Percentiles rank a stretch among this genome's conserved stretches.
Evolutionary conservation across 2,329 filamentous ascomycete species (phyloP).

Genomic region (Metarhizium album): DNA sequence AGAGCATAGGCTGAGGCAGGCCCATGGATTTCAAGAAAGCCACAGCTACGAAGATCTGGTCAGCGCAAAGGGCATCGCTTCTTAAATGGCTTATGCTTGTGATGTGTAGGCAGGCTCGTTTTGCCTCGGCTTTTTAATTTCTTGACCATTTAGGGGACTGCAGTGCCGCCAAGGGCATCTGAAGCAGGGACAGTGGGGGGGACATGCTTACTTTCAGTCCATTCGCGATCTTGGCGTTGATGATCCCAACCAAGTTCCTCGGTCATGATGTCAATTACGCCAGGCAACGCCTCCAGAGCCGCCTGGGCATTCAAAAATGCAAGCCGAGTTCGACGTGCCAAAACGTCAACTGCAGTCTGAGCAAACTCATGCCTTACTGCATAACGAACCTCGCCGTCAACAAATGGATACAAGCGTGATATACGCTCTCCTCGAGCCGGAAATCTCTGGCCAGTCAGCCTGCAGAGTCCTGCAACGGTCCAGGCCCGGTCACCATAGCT

Average conservation of each 20-base stretch:
- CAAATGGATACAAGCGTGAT: conserved; percentile 72
- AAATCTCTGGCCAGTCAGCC: conserved; percentile 67
- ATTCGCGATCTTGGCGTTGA: conserved; percentile 65
- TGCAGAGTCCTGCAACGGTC: conserved; percentile 74
- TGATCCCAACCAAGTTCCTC: conserved; percentile 72
- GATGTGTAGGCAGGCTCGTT: background rate
- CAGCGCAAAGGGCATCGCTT: background rate
- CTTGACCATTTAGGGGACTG: background rate
- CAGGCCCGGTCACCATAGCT: conserved; percentile 90
- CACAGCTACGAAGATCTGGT: conserved; percentile 32
- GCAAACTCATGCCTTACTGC: conserved; percentile 82
- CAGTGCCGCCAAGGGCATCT: background rate
- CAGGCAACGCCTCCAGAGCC: conserved; percentile 73
- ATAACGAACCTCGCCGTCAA: conserved; percentile 86
- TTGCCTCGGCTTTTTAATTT: background rate
- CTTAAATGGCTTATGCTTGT: background rate
- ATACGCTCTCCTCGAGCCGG: conserved; percentile 75
- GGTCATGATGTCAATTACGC: conserved; percentile 80
- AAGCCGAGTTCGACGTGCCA: conserved; percentile 73
- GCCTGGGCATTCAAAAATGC: conserved; percentile 90
- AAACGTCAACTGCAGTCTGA: conserved; percentile 78
- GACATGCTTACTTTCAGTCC: conserved; percentile 53
- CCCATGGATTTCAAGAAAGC: conserved; percentile 55
- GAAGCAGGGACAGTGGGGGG: background rate
- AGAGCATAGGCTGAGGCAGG: conserved; percentile 48